Evolutionary conservation across 2,329 filamentous ascomycete genomes (phyloP).

Genomic region (Alternaria sp.): DNA sequence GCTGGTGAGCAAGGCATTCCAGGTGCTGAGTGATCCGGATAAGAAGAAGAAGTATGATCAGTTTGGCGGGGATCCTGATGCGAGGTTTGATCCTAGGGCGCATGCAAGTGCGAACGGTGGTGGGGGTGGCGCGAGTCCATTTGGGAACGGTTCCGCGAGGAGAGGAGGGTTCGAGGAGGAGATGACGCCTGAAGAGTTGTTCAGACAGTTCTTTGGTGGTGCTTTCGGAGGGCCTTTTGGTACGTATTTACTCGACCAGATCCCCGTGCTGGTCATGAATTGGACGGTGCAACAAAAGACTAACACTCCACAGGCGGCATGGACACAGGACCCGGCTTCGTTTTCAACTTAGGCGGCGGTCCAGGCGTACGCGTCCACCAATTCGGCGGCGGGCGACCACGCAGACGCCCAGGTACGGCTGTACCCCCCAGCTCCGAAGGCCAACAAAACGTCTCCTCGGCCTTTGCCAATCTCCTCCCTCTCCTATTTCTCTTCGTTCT

Average conservation of each 20-base stretch:
- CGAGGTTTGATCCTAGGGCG: constrained; percentile 75
- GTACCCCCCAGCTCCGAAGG: constrained; percentile 62
- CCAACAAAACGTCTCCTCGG: constrained; percentile 59
- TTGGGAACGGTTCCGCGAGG: constrained; percentile 65
- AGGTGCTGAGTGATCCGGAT: constrained; percentile 89
- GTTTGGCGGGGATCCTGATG: constrained; percentile 92
- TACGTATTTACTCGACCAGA: constrained; percentile 46
- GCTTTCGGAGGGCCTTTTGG: constrained; percentile 73
- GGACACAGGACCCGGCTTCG: constrained; percentile 84
- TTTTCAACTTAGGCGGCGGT: constrained; percentile 93
- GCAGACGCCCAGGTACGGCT: constrained; percentile 72
- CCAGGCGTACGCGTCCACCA: constrained; percentile 94
- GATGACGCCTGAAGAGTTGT: constrained; percentile 95
- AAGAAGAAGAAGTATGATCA: constrained; percentile 89
- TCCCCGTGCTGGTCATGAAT: not conserved
- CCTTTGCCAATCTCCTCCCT: constrained; percentile 80
- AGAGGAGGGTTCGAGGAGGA: constrained; percentile 82
- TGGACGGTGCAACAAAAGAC: constrained; percentile 1
- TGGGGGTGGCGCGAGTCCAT: constrained; percentile 65
- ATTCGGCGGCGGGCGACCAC: constrained; percentile 82
- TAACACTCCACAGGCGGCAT: constrained; percentile 62
- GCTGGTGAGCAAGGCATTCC: constrained; percentile 93
- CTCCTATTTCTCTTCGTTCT: constrained; percentile 85
- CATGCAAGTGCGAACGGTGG: constrained; percentile 50
- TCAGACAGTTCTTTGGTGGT: constrained; percentile 94